Evolutionary conservation across 768 basidiomycete genomes (phyloP).

Genomic region (Tylopilus felleus): DNA sequence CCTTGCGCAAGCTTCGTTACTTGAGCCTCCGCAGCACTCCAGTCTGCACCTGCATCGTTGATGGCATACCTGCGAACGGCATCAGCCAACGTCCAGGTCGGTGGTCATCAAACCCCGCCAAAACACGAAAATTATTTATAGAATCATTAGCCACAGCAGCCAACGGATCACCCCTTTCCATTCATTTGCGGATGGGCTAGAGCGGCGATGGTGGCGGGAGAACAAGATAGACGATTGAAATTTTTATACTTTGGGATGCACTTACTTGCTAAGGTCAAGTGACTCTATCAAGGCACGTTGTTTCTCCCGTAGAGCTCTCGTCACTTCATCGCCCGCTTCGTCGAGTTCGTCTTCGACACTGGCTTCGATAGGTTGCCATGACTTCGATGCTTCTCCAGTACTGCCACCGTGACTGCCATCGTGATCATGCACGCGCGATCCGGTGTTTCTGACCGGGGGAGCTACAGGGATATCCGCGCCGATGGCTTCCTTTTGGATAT

Average conservation of each 20-base stretch:
- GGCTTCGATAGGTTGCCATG: constrained; percentile 45
- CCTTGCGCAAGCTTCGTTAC: constrained; percentile 48
- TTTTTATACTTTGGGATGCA: constrained; percentile 7
- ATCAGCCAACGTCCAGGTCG: neutral
- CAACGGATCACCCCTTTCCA: neutral
- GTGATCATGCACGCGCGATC: constrained; percentile 15
- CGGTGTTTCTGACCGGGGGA: constrained; percentile 22
- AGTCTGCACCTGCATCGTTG: constrained; percentile 65
- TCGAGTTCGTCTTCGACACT: constrained; percentile 66
- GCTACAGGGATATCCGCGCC: constrained; percentile 56
- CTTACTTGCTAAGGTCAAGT: constrained; percentile 85
- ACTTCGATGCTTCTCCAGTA: constrained; percentile 1
- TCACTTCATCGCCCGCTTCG: constrained; percentile 70
- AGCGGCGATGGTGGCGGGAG: constrained; percentile 7
- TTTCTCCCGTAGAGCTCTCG: constrained; percentile 53
- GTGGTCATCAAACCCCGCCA: neutral
- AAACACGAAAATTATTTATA: neutral
- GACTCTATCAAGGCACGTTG: constrained; percentile 87
- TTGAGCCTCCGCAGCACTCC: constrained; percentile 72
- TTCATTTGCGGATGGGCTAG: neutral
- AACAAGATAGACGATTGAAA: neutral
- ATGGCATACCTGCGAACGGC: constrained; percentile 61
- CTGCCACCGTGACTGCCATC: constrained; percentile 7
- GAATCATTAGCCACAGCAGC: neutral
- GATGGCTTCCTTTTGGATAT: constrained; percentile 78